Evolutionary conservation across 1,284 basidiomycete species (phyloP), one percentile per base, ranked within the genome.

Genomic region (Ceratobasidium sp.): DNA sequence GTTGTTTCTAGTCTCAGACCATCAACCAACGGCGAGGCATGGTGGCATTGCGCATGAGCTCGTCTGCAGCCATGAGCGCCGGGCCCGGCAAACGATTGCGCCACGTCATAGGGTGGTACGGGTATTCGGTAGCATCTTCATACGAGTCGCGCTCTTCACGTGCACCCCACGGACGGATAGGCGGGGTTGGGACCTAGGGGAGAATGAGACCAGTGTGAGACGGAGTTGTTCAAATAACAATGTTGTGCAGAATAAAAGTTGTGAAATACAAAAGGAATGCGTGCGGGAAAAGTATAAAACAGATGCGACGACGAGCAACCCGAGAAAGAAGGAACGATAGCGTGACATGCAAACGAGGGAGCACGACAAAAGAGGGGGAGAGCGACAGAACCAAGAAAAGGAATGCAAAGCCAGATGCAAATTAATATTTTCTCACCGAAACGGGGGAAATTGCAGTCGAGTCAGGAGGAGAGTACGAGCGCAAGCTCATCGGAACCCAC

Each of bases 101-200:
- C 73, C 73, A 76, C 49, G 41, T 62, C 28, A 54, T 44, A 35
- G 75, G 73, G 28, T 74, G 75, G 43, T 76, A 76, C 18, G 75
- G 75, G 52, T 71, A 74, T 43, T 74, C 75, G 43, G 70, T 70
- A 14, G 73, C 57, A 18, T 66, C 69, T 46, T 74, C 73, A 55
- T 73, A 76, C 49, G 73, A 74, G 47, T 76, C 66, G 47, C 75
- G 73, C 55, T 76, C 74, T 66, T 75, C 74, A 30, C 63, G 63
- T 18, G 63, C 46, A 26, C 71, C 71, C 63, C 63, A 66, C 4
- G 63, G 63, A 47, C 63, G 63, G 26, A 66, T 66, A 21, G 63
- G 63, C 9, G 63, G 63, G 21, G 47, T 52, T 30, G 63, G 63
- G 35, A 66, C 63, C 63, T 66, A 49, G 28, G 23, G 41, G 26